A percentile compares a stretch with the other conserved stretches of the same genome.
Evolutionary conservation across 2,329 filamentous ascomycete genomes (phyloP).

Genomic region (Aspergillus pseudotamarii): DNA sequence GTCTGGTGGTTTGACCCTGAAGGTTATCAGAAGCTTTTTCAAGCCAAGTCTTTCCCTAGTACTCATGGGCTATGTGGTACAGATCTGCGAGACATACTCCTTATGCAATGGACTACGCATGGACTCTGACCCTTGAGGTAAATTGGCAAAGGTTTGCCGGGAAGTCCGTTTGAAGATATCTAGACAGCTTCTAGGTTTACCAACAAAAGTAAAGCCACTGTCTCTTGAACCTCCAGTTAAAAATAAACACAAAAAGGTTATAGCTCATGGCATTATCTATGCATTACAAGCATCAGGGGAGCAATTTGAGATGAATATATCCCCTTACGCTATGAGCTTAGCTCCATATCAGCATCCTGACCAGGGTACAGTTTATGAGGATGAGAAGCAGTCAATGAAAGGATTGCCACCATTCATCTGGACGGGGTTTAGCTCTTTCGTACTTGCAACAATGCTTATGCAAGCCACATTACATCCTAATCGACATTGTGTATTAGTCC

Average conservation of each 20-base stretch:
- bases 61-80: background rate
- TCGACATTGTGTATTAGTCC: background rate
- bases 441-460: background rate
- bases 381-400: background rate
- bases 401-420: background rate
- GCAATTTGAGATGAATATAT: background rate
- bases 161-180: background rate
- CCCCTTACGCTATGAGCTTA: background rate
- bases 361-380: background rate
- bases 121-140: background rate
- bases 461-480: background rate
- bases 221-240: no score
- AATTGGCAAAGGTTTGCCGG: background rate
- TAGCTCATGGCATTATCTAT: background rate
- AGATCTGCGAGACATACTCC: background rate
- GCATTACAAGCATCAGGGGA: background rate
- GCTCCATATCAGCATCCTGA: background rate
- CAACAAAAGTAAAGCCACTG: no score
- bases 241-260: no score
- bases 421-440: background rate
- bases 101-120: background rate
- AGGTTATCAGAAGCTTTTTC: background rate
- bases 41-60: background rate
- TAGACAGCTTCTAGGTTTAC: no score
- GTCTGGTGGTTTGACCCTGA: background rate